Evolutionary conservation across 2,329 filamentous ascomycete genomes (phyloP).

Genomic region (Pezicula rhizophila): DNA sequence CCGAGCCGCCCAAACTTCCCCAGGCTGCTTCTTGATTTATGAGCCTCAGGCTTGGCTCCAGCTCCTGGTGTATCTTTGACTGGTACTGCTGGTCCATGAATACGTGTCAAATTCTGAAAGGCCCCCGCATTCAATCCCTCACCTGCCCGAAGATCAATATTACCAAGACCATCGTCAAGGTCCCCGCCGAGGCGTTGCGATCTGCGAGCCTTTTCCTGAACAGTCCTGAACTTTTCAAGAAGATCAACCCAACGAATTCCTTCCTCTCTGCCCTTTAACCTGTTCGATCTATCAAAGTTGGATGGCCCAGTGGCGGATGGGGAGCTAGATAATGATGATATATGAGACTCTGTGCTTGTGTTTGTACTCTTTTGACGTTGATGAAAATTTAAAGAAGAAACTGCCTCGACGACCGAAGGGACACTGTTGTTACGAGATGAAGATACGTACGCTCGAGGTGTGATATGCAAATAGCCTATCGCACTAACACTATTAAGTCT

Average conservation of each 20-base stretch:
- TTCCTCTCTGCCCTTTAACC: conserved; percentile 76
- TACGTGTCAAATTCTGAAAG: conserved; percentile 27
- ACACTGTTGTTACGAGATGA: conserved; percentile 29
- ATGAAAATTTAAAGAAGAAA: conserved; percentile 26
- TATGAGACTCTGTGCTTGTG: conserved; percentile 24
- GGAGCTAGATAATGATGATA: conserved; percentile 31
- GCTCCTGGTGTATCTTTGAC: conserved; percentile 42
- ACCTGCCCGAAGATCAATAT: conserved; percentile 36
- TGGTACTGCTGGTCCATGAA: conserved; percentile 34
- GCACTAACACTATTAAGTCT: conserved; percentile 94
- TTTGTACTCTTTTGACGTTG: conserved; percentile 21
- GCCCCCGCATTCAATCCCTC: conserved; percentile 30
- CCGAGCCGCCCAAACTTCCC: conserved; percentile 66
- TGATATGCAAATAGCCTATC: conserved; percentile 88
- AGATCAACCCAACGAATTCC: conserved; percentile 88
- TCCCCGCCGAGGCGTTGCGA: conserved; percentile 49
- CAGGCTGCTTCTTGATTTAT: conserved; percentile 57
- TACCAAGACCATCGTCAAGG: conserved; percentile 42
- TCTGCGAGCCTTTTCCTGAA: conserved; percentile 79
- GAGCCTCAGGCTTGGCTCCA: conserved; percentile 32
- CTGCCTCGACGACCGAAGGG: conserved; percentile 18
- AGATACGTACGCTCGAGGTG: conserved; percentile 66
- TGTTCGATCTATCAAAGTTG: conserved; percentile 66
- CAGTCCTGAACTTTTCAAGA: conserved; percentile 86
- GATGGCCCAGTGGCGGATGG: conserved; percentile 43